A percentile compares a stretch with the other conserved stretches of the same genome.
Conservation (phyloP, 2,329 filamentous ascomycete genomes). For the Salinomyces thailandicus region DNA sequence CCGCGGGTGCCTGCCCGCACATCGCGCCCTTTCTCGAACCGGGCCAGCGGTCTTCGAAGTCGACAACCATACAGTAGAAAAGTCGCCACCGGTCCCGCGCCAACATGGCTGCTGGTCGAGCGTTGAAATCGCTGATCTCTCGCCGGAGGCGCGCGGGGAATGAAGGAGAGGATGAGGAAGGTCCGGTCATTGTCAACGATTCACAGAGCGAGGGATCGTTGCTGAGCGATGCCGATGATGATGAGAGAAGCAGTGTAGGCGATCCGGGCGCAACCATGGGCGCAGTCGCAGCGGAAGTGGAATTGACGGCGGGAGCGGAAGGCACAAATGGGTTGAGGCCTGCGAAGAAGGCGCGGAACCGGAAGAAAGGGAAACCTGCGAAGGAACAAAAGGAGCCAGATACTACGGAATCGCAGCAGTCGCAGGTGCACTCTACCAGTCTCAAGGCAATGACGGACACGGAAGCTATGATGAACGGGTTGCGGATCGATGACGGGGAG, state of each 20-base stretch:
- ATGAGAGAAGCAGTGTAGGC: constrained; percentile 34
- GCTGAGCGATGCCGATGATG: constrained; percentile 47
- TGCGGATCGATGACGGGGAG: constrained; percentile 23
- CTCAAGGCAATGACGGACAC: constrained; percentile 34
- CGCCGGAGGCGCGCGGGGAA: constrained; percentile 59
- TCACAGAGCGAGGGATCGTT: constrained; percentile 53
- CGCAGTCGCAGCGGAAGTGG: constrained; percentile 8
- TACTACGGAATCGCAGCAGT: constrained; percentile 17
- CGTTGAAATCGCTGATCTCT: constrained; percentile 55
- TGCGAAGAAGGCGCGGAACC: constrained; percentile 21
- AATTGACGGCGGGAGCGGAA: constrained; percentile 16
- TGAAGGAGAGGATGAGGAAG: constrained; percentile 57
- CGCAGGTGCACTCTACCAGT: not conserved
- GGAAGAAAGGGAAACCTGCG: constrained; percentile 20
- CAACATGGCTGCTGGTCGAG: constrained; percentile 42
- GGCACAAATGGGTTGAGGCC: constrained; percentile 12
- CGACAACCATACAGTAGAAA: too few relatives aligned
- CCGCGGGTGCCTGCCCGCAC: not conserved
- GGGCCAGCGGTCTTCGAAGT: too few relatives aligned
- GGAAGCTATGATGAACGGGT: constrained; percentile 25
- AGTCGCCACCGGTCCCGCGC: not conserved
- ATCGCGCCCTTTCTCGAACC: not conserved
- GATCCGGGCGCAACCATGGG: constrained; percentile 19
- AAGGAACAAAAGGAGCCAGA: constrained; percentile 1
- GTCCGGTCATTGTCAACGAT: constrained; percentile 46